A percentile compares a stretch with the other conserved stretches of the same genome.
Evolutionary conservation across 2,329 filamentous ascomycete species (phyloP).

Genomic region (Chaetomiaceae sp.): DNA sequence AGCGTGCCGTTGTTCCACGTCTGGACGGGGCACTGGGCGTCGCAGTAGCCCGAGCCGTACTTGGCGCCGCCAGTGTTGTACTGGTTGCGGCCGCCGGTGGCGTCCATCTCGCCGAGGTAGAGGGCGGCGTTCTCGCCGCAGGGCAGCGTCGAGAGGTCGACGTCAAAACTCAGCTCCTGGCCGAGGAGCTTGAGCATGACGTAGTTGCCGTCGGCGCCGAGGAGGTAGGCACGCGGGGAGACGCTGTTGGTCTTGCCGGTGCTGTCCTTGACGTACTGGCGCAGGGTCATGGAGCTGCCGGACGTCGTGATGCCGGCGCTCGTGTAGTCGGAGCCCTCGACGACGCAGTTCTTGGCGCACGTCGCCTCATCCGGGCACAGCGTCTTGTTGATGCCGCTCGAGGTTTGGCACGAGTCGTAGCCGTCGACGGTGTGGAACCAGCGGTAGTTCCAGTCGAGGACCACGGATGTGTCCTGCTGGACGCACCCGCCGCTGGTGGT

Average conservation of each 20-base stretch:
- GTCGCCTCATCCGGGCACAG: constrained; percentile 31
- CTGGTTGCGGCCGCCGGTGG: constrained; percentile 47
- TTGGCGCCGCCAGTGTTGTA: constrained; percentile 50
- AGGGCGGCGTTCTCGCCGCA: constrained; percentile 63
- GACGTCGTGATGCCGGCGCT: constrained; percentile 28
- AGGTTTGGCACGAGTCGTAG: background rate
- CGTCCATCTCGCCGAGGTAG: constrained; percentile 54
- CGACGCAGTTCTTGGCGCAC: constrained; percentile 24
- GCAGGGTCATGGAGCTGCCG: constrained; percentile 39
- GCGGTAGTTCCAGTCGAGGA: constrained; percentile 3
- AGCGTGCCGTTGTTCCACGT: constrained; percentile 47
- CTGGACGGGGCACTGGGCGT: constrained; percentile 38
- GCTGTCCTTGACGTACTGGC: constrained; percentile 28
- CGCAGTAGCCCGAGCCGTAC: constrained; percentile 43
- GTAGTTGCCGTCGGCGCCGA: constrained; percentile 51
- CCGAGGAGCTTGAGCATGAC: constrained; percentile 53
- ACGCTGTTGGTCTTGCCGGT: constrained; percentile 3
- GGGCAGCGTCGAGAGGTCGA: constrained; percentile 56
- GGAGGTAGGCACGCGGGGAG: constrained; percentile 50
- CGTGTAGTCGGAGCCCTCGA: constrained; percentile 24
- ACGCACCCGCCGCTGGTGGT: constrained; percentile 1
- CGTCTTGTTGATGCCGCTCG: background rate
- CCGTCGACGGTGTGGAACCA: background rate
- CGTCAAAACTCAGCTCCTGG: constrained; percentile 59
- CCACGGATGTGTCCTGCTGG: constrained; percentile 4